Evolutionary conservation across 257 asterid species (phyloP).

Genomic region (Nicotiana tabacum): DNA sequence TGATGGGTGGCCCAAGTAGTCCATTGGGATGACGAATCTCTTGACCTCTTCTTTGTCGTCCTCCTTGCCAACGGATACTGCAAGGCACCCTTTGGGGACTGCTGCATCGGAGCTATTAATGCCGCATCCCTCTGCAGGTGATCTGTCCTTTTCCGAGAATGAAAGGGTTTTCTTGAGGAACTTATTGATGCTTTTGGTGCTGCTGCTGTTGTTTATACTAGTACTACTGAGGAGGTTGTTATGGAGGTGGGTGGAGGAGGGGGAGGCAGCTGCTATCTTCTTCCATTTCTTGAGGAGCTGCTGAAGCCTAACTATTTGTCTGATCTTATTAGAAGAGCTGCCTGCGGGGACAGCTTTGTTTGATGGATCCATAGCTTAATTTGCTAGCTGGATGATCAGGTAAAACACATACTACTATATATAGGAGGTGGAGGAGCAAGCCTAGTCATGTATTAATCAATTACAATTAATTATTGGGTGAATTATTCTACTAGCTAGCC

Average conservation of each 20-base stretch:
- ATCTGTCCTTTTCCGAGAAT: slow-evolving; percentile 42
- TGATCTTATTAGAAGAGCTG: slow-evolving; percentile 54
- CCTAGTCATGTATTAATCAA: too few species aligned
- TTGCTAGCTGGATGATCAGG: too few species aligned
- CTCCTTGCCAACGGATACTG: slow-evolving; percentile 64
- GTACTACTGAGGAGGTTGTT: slow-evolving; percentile 10
- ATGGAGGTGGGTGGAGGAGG: slow-evolving; percentile 1
- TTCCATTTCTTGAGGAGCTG: slow-evolving; percentile 86
- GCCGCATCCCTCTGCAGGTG: not conserved
- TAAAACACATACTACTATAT: not conserved
- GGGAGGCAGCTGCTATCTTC: slow-evolving; percentile 42
- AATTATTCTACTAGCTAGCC: not conserved
- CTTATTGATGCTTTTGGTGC: slow-evolving; percentile 46
- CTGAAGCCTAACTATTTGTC: slow-evolving; percentile 80
- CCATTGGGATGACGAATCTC: slow-evolving; percentile 66
- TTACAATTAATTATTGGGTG: too few species aligned
- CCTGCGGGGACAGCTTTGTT: too few species aligned
- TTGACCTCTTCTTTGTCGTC: slow-evolving; percentile 57
- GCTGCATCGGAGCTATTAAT: not conserved
- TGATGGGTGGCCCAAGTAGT: slow-evolving; percentile 52
- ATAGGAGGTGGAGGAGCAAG: not conserved
- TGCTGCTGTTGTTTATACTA: not conserved
- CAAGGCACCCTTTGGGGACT: slow-evolving; percentile 73
- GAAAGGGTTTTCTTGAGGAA: slow-evolving; percentile 81
- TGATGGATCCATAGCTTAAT: too few species aligned